Base-by-base conservation (phyloP, 352 stramenopile species). In the Globisporangium paddicum region DNA sequence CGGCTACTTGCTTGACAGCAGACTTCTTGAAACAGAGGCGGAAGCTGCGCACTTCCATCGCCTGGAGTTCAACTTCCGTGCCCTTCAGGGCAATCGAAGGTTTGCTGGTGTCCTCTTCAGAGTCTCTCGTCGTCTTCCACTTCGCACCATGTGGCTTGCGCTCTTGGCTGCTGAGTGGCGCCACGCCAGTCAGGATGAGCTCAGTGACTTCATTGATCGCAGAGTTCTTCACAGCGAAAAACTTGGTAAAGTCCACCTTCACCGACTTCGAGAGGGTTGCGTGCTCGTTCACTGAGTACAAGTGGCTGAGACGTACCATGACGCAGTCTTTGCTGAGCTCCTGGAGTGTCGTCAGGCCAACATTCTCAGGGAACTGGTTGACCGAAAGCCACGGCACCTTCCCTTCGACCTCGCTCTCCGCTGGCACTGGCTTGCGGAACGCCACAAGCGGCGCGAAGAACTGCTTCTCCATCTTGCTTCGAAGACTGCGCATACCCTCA, bases 1-100 rank as follows among this genome's bases (percentile, higher is more conserved):
- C 10, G 51, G 16, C 21, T 13, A 14, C 40, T 50, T 55, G 21
- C 23, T 45, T 14, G 21, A 14, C 41, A 52, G 19, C 16, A 4
- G 50, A 34, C 35, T 76, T 69, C n/a, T 23, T 52, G 53, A 91
- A 89, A 57, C 72, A 82, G 45, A 95, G 58, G 48, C 84, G 77
- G 73, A 98, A 99, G 0, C 91, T 96, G 56, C 90, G 84, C 49
- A 99, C 95, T 55, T 98, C 93, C 70, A 98, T 96, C 19, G 95
- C 73, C 46, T 91, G 72, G 9, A 98, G 63, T 48, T 76, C 73
- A 47, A 96, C 73, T 42, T 66, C 72, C 41, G 73, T 86, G 6
- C 77, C 75, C 42, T 75, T 67, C 6, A 90, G 67, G 41, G 77
- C 67, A 40, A 86, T 59, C 26, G 79, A 75, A 19, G 34, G 60